Conservation (phyloP, 805 yeast species). For the Metschnikowia continentalis region DNA sequence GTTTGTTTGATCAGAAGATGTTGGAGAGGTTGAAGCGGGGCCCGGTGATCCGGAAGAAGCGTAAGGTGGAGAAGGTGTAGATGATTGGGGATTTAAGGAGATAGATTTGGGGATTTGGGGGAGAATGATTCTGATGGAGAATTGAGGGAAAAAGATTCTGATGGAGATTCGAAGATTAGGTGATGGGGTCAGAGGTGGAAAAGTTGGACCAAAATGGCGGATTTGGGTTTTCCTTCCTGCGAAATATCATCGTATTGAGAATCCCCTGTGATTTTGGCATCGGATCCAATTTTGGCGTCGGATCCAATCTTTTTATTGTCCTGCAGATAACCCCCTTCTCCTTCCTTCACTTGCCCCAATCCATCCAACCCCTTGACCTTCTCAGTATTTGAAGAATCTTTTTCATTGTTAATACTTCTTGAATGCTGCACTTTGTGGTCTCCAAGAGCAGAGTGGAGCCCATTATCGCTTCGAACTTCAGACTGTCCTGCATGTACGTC, state of each 20-base stretch:
- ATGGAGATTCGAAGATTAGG: no score
- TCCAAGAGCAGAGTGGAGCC: not conserved
- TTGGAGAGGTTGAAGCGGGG: constrained; percentile 54
- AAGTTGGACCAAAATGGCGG: constrained; percentile 71
- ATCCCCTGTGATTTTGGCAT: constrained; percentile 26
- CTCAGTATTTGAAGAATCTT: no score
- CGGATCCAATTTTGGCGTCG: not conserved
- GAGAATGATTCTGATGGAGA: no score
- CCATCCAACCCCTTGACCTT: no score
- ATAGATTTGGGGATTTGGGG: no score
- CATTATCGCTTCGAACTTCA: no score
- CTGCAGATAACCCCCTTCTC: no score
- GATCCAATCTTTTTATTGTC: not conserved
- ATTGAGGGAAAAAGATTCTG: no score
- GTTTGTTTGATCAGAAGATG: constrained; percentile 64
- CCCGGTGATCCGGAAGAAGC: constrained; percentile 49
- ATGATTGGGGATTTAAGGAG: no score
- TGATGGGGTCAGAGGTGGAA: constrained; percentile 4
- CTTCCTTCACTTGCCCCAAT: no score
- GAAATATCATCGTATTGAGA: constrained; percentile 45
- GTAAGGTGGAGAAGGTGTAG: constrained; percentile 10
- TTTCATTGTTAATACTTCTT: no score
- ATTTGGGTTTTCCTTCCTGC: constrained; percentile 76
- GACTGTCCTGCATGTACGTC: not conserved
- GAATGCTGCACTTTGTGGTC: constrained; percentile 21